Evolutionary conservation across 2,329 filamentous ascomycete species (phyloP).

Genomic region (Pseudocercospora eumusae): DNA sequence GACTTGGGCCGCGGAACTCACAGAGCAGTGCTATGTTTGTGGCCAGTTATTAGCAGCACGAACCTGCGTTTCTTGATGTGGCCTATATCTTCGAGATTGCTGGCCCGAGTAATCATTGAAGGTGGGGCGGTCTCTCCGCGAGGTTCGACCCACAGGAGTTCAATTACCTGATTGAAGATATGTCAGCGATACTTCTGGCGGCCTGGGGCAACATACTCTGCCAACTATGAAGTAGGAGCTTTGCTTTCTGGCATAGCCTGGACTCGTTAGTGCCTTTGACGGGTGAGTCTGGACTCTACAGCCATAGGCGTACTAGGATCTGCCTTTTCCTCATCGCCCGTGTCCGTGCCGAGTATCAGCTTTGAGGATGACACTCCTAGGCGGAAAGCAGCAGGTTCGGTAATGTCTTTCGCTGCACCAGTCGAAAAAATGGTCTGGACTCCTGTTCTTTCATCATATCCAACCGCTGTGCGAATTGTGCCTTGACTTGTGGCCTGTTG

Average conservation of each 20-base stretch:
- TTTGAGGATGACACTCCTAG: slow-evolving; percentile 6
- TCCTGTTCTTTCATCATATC: not conserved
- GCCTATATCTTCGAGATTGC: not conserved
- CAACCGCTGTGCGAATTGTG: too few species aligned
- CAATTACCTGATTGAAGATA: slow-evolving; percentile 21
- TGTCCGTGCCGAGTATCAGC: slow-evolving; percentile 5
- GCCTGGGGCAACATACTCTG: not conserved
- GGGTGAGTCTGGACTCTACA: not conserved
- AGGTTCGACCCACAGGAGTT: slow-evolving; percentile 30
- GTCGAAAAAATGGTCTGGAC: not conserved
- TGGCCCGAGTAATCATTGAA: not conserved
- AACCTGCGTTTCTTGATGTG: not conserved
- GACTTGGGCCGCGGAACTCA: not conserved
- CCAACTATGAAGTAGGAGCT: not conserved
- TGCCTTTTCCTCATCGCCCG: not conserved
- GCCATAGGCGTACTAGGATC: not conserved
- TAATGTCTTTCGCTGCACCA: slow-evolving; percentile 1
- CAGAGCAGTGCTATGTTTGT: not conserved
- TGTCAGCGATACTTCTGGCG: too few species aligned
- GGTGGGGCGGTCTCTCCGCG: slow-evolving; percentile 15
- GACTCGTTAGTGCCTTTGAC: not conserved
- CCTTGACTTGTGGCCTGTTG: too few species aligned
- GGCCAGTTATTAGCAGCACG: not conserved
- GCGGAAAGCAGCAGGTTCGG: slow-evolving; percentile 12
- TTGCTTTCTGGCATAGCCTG: not conserved